Evolutionary conservation across 139 green algal genomes (phyloP).

Genomic region (Gonium pectorale): DNA sequence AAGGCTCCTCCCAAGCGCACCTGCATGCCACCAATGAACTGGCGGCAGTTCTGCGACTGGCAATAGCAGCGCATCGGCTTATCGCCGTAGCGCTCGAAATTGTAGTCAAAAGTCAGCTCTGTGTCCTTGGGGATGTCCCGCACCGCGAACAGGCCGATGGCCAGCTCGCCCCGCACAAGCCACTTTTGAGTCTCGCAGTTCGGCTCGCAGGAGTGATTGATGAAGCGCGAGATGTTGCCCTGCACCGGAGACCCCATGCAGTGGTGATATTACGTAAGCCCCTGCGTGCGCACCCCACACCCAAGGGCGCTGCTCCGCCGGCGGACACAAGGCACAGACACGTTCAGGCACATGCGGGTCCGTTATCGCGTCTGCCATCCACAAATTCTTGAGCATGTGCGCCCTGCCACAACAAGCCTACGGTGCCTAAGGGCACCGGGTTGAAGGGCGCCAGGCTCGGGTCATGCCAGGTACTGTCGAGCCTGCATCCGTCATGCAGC

Average conservation of each 20-base stretch:
- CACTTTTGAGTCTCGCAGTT: conserved; percentile 99
- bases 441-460: too few relatives aligned
- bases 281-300: neutral
- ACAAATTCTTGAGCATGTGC: too few relatives aligned
- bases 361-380: too few relatives aligned
- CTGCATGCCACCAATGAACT: conserved; percentile 86
- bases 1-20: conserved; percentile 21
- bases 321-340: too few relatives aligned
- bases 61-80: conserved; percentile 84
- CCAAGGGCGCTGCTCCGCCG: too few relatives aligned
- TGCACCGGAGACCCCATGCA: conserved; percentile 55
- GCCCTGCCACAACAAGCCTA: too few relatives aligned
- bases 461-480: too few relatives aligned
- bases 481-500: too few relatives aligned
- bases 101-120: conserved; percentile 99
- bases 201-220: conserved; percentile 98
- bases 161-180: conserved; percentile 94
- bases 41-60: conserved; percentile 61
- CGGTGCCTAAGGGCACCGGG: too few relatives aligned
- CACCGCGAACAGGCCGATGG: conserved; percentile 94
- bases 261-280: neutral
- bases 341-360: too few relatives aligned
- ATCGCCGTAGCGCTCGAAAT: conserved; percentile 97
- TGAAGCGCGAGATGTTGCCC: conserved; percentile 95
- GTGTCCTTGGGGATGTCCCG: conserved; percentile 76